Evolutionary conservation across 202 grass and related monocot species (phyloP).

Genomic region (Brachypodium distachyon): DNA sequence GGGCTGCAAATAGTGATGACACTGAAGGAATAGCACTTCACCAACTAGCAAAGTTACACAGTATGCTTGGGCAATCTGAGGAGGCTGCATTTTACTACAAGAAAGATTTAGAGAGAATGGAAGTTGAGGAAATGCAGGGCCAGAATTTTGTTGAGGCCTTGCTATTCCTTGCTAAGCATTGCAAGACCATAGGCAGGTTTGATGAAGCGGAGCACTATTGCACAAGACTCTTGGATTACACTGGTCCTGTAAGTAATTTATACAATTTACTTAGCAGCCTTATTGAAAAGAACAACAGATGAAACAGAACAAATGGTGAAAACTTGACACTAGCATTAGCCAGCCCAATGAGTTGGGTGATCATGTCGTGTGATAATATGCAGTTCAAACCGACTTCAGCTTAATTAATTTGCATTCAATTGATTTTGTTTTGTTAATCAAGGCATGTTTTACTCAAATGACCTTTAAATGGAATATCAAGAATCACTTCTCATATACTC

Average conservation of each 20-base stretch:
- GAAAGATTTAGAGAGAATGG: slow-evolving; percentile 93
- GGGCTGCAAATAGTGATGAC: slow-evolving; percentile 73
- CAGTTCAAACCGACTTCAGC: not conserved
- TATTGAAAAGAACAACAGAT: not conserved
- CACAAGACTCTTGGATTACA: slow-evolving; percentile 87
- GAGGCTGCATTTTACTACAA: slow-evolving; percentile 86
- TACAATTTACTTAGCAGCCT: not conserved
- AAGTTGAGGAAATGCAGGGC: slow-evolving; percentile 83
- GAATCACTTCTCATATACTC: not conserved
- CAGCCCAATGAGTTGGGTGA: not conserved
- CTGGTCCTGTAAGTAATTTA: slow-evolving; percentile 71
- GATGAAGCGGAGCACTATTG: slow-evolving; percentile 85
- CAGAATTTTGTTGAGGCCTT: slow-evolving; percentile 81
- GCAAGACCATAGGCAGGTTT: slow-evolving; percentile 55
- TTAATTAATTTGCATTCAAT: not conserved
- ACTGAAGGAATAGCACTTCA: slow-evolving; percentile 90
- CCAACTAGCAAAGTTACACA: slow-evolving; percentile 71
- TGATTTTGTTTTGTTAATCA: slow-evolving; percentile 9
- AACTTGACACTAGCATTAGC: not conserved
- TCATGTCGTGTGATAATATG: not conserved
- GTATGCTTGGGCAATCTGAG: slow-evolving; percentile 61
- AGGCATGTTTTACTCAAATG: not conserved
- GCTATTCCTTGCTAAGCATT: slow-evolving; percentile 88
- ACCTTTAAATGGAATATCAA: slow-evolving; percentile 2
- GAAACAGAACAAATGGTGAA: not conserved